Evolutionary conservation across 164 flowering plant species (phyloP).

Genomic region (Magnolia kwangsiensis): DNA sequence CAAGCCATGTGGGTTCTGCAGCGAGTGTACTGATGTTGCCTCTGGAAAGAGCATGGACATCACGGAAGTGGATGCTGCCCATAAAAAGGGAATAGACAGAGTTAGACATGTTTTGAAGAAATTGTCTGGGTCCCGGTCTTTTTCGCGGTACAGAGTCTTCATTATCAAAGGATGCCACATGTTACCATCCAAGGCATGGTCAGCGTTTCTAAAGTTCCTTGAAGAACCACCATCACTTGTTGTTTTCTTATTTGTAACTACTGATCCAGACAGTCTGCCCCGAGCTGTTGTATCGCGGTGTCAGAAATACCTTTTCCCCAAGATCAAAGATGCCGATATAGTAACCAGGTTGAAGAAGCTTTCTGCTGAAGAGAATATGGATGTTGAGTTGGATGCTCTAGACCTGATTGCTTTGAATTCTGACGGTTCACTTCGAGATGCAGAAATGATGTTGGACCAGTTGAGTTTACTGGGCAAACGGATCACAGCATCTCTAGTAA

Average conservation of each 20-base stretch:
- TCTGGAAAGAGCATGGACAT: conserved; percentile 55
- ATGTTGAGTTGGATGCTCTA: conserved; percentile 76
- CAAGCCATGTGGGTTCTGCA: conserved; percentile 87
- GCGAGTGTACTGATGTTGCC: conserved; percentile 58
- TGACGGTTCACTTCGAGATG: conserved; percentile 94
- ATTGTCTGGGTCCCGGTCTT: conserved; percentile 29
- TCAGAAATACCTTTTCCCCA: conserved; percentile 80
- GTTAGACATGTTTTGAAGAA: conserved; percentile 44
- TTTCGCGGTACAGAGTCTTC: conserved; percentile 53
- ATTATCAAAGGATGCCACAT: conserved; percentile 89
- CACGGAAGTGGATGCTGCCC: conserved; percentile 68
- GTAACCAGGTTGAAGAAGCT: conserved; percentile 61
- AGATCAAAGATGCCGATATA: conserved; percentile 73
- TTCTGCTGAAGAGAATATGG: conserved; percentile 65
- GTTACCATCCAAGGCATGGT: conserved; percentile 75
- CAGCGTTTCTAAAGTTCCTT: conserved; percentile 67
- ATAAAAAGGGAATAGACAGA: conserved; percentile 56
- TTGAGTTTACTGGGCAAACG: conserved; percentile 83
- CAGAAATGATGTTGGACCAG: conserved; percentile 96
- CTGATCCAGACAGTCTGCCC: conserved; percentile 79
- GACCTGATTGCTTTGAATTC: conserved; percentile 87
- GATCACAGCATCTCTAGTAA: conserved; percentile 77
- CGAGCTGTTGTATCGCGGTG: conserved; percentile 74
- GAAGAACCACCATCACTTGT: conserved; percentile 66
- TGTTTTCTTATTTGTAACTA: conserved; percentile 74